Conservation (phyloP, 176 grass and related monocot genomes). For the Pontederia paniculata region DNA sequence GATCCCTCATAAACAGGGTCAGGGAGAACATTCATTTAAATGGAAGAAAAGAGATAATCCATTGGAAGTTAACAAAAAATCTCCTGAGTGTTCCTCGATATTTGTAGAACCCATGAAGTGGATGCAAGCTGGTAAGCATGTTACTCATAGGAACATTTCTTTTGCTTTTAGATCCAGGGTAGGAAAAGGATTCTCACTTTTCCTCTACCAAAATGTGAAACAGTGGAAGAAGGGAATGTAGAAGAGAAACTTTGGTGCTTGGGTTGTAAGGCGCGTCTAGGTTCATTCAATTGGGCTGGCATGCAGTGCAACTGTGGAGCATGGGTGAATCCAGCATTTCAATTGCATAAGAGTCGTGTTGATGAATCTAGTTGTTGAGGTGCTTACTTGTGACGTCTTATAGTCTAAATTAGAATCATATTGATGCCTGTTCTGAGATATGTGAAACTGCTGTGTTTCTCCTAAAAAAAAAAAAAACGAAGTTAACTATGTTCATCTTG, state of each 20-base stretch:
- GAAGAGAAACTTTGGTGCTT: conserved; percentile 74
- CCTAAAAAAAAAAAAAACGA: too few species aligned
- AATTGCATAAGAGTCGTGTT: conserved; percentile 68
- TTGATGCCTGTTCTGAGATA: too few species aligned
- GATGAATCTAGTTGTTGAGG: conserved; percentile 30
- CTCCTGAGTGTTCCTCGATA: conserved; percentile 47
- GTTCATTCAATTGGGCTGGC: conserved; percentile 80
- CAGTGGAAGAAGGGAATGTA: conserved; percentile 65
- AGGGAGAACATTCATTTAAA: conserved; percentile 36
- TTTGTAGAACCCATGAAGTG: conserved; percentile 89
- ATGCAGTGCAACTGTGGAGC: conserved; percentile 77
- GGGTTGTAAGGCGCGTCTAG: conserved; percentile 73
- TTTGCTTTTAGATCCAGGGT: too few species aligned
- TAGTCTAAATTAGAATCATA: too few species aligned
- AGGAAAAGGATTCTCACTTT: too few species aligned
- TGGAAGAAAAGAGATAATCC: conserved; percentile 25
- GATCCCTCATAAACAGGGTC: conserved; percentile 49
- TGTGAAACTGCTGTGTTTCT: too few species aligned
- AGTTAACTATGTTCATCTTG: too few species aligned
- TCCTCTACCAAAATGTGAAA: neutral
- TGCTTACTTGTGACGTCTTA: neutral
- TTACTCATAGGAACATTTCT: too few species aligned
- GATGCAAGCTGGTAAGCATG: conserved; percentile 51
- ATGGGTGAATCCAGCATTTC: conserved; percentile 87
- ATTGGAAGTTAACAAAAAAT: conserved; percentile 15